Conservation (phyloP, 2,329 filamentous ascomycete species). For the Penicillium sp. region DNA sequence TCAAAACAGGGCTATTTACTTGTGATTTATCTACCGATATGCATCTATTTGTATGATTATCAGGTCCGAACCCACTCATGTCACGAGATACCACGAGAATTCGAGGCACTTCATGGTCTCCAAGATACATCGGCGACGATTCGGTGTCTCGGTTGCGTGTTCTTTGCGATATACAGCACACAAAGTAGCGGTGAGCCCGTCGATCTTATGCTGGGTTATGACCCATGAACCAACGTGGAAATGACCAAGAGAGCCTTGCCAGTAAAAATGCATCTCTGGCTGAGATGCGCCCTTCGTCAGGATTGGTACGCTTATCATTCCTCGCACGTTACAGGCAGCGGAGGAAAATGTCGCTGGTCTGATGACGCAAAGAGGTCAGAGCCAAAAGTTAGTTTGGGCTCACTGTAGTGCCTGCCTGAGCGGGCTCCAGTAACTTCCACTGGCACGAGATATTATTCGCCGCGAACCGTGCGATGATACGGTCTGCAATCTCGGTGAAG, state of each 20-base stretch:
- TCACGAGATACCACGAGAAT: not conserved
- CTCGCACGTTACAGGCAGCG: conserved; percentile 4
- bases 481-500: conserved; percentile 77
- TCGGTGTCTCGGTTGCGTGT: conserved; percentile 10
- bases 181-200: conserved; percentile 18
- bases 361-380: not conserved
- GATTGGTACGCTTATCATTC: conserved; percentile 4
- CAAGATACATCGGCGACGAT: too few species aligned
- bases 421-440: conserved; percentile 85
- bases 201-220: conserved; percentile 8
- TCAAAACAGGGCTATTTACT: conserved; percentile 5
- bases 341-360: not conserved
- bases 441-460: conserved; percentile 62
- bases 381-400: conserved; percentile 12
- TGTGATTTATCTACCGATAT: conserved; percentile 14
- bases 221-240: too few species aligned
- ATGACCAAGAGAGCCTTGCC: not conserved
- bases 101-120: too few species aligned
- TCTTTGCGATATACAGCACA: conserved; percentile 8
- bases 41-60: not conserved
- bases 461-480: conserved; percentile 69
- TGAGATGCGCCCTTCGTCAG: not conserved
- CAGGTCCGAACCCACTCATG: not conserved
- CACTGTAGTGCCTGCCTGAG: conserved; percentile 55
- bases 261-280: too few species aligned